Evolutionary conservation across 768 basidiomycete genomes (phyloP).

Genomic region (Lactarius trivialis): DNA sequence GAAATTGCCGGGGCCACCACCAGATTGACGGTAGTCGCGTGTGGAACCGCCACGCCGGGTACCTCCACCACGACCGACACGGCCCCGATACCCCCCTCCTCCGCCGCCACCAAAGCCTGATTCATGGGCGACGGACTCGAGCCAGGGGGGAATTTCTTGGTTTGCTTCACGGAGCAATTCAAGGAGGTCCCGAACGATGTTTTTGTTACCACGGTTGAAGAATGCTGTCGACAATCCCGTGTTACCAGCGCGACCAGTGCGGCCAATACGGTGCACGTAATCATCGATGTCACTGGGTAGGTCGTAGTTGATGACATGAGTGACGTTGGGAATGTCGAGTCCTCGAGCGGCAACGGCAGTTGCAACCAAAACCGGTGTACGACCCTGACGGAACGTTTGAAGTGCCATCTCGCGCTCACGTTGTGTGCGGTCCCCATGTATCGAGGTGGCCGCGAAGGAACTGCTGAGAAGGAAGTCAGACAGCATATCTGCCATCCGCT

Average conservation of each 20-base stretch:
- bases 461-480: slow-evolving; percentile 90
- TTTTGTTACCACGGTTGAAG: slow-evolving; percentile 89
- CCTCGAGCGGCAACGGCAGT: slow-evolving; percentile 99
- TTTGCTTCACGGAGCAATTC: slow-evolving; percentile 95
- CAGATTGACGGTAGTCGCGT: slow-evolving; percentile 37
- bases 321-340: slow-evolving; percentile 98
- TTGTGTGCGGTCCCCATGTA: slow-evolving; percentile 97
- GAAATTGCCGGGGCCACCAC: slow-evolving; percentile 30
- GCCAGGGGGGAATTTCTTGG: slow-evolving; percentile 88
- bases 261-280: slow-evolving; percentile 97
- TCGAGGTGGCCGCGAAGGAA: slow-evolving; percentile 86
- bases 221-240: slow-evolving; percentile 94
- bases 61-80: slow-evolving; percentile 46
- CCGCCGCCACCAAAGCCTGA: slow-evolving; percentile 58
- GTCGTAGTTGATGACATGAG: slow-evolving; percentile 98
- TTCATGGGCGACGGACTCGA: slow-evolving; percentile 82
- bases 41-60: slow-evolving; percentile 54
- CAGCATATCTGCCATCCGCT: slow-evolving; percentile 98
- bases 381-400: slow-evolving; percentile 90
- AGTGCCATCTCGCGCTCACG: slow-evolving; percentile 95
- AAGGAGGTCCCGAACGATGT: slow-evolving; percentile 85
- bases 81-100: slow-evolving; percentile 39
- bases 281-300: slow-evolving; percentile 97
- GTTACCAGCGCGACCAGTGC: slow-evolving; percentile 98
- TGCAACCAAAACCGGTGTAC: slow-evolving; percentile 94